Conservation (phyloP, 2,329 filamentous ascomycete species). For the Apiospora kogelbergensis region DNA sequence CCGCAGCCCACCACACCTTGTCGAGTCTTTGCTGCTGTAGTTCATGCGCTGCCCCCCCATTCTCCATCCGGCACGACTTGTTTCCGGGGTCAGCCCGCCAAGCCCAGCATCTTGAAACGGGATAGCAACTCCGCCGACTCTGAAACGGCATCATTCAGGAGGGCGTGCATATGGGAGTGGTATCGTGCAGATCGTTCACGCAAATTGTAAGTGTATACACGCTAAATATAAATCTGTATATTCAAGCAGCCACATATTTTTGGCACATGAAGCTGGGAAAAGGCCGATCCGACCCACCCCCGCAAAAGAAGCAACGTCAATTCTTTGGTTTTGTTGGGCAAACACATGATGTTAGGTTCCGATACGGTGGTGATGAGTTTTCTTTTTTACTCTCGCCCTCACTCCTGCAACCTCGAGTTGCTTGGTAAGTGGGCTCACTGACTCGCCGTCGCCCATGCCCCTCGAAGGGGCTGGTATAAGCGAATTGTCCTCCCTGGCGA, state of each 20-base stretch:
- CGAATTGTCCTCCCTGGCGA: no score
- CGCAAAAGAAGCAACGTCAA: neutral
- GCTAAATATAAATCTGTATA: neutral
- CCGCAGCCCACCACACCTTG: neutral
- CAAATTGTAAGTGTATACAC: neutral
- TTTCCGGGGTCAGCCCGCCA: constrained; percentile 4
- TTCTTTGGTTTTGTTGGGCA: neutral
- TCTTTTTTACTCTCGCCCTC: neutral
- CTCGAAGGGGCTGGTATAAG: neutral
- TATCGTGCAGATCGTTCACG: constrained; percentile 1
- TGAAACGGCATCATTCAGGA: neutral
- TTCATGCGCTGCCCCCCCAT: neutral
- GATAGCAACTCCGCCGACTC: neutral
- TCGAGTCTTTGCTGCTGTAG: neutral
- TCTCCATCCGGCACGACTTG: neutral
- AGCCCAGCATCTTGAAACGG: constrained; percentile 5
- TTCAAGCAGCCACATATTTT: no score
- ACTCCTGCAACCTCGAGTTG: neutral
- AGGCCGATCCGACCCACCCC: neutral
- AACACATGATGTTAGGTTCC: neutral
- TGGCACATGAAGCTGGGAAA: neutral
- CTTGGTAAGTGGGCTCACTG: neutral
- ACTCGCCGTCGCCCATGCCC: no score
- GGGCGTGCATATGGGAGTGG: neutral
- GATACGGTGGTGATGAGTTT: neutral